phyloP scores from a whole-genome alignment of 352 stramenopile species.

The Pelagophyceae sp. region DNA sequence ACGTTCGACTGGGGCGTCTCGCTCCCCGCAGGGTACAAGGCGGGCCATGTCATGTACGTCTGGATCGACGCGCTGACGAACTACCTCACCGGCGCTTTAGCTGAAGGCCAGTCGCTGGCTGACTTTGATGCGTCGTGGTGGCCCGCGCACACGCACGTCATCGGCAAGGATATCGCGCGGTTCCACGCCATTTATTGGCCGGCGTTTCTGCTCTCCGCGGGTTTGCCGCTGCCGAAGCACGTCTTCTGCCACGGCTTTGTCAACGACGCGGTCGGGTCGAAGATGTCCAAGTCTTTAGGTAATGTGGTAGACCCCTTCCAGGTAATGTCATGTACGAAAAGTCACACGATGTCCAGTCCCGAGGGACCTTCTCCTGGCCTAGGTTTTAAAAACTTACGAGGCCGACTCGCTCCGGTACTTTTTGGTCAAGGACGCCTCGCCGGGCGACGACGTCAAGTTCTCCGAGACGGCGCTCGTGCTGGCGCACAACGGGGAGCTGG shows the following conservation, averaged over 20 bases:
- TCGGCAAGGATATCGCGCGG: conserved; percentile 99
- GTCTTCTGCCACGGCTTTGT: conserved; percentile 98
- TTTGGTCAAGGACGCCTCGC: conserved; percentile 71
- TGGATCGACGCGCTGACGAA: conserved; percentile 99
- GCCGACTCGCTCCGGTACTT: conserved; percentile 85
- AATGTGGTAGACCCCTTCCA: conserved; percentile 97
- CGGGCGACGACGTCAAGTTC: conserved; percentile 86
- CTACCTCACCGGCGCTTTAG: conserved; percentile 83
- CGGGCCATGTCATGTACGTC: conserved; percentile 99
- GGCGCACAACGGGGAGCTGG: conserved; percentile 93
- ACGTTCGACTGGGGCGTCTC: conserved; percentile 89
- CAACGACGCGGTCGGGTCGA: conserved; percentile 89
- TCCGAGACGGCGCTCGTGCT: conserved; percentile 74
- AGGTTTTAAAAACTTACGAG: too few relatives aligned
- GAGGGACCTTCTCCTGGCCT: too few relatives aligned
- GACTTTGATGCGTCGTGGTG: conserved; percentile 52
- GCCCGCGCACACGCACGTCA: conserved; percentile 73
- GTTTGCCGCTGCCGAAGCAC: conserved; percentile 81
- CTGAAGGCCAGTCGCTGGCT: conserved; percentile 42
- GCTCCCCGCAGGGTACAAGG: conserved; percentile 79
- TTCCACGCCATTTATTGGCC: conserved; percentile 99
- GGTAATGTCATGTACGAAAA: conserved; percentile 80
- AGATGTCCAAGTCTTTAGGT: conserved; percentile 98
- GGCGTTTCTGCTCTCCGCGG: conserved; percentile 96
- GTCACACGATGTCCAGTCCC: too few relatives aligned